A percentile compares a stretch with the other conserved stretches of the same genome.
Conservation (phyloP, 106 monocot species). For the Ottelia alismoides region DNA sequence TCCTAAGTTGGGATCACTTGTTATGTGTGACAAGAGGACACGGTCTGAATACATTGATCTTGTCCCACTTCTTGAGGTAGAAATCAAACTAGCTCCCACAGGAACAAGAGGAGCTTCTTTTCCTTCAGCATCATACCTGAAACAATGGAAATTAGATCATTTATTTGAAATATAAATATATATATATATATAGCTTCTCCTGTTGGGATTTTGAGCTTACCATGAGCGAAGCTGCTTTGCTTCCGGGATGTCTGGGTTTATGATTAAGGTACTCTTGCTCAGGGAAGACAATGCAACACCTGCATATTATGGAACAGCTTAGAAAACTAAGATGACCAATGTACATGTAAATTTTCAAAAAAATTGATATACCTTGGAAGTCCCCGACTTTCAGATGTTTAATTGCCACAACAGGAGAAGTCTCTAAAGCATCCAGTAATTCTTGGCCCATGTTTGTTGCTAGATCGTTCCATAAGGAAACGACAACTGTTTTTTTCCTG, state of each 20-base stretch:
- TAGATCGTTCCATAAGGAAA: slow-evolving; percentile 85
- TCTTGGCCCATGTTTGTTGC: slow-evolving; percentile 76
- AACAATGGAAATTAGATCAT: not conserved
- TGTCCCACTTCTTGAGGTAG: slow-evolving; percentile 24
- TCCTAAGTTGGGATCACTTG: slow-evolving; percentile 49
- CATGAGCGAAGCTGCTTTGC: slow-evolving; percentile 61
- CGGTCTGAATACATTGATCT: slow-evolving; percentile 82
- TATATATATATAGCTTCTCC: too few species aligned
- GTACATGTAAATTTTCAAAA: not conserved
- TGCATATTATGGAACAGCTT: not conserved
- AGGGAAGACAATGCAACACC: slow-evolving; percentile 77
- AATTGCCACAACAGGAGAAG: slow-evolving; percentile 62
- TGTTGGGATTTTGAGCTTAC: slow-evolving; percentile 28
- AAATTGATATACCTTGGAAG: slow-evolving; percentile 59
- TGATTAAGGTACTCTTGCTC: slow-evolving; percentile 50
- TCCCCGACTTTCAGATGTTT: slow-evolving; percentile 87
- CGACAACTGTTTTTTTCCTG: slow-evolving; percentile 67
- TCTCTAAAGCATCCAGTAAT: slow-evolving; percentile 65
- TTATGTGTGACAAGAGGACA: slow-evolving; percentile 73
- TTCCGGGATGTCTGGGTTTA: slow-evolving; percentile 86
- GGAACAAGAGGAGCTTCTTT: slow-evolving; percentile 42
- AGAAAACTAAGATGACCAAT: not conserved
- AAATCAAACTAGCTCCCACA: slow-evolving; percentile 34
- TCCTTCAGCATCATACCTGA: slow-evolving; percentile 84
- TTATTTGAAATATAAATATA: not conserved